Percentiles rank a stretch among this genome's conserved stretches.
These are phyloP conservation scores for Penicillium sp. DNA, from an alignment of 2,329 filamentous ascomycete genomes.

Conservation along the genomic window DNA sequence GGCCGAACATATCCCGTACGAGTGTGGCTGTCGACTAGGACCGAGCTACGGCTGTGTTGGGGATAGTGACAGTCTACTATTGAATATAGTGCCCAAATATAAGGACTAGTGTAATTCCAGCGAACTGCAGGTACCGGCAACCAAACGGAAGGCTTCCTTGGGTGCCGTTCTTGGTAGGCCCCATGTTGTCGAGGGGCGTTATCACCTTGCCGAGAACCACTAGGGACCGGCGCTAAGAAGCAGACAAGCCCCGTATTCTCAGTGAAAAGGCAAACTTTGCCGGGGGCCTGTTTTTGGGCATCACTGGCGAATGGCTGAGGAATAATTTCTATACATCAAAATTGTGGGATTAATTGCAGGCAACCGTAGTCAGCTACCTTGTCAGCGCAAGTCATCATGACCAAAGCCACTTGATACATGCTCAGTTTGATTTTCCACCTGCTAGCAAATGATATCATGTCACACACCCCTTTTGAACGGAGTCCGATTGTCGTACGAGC, in stretches of 20 bases:
- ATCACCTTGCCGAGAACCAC: neutral
- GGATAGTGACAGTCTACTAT: neutral
- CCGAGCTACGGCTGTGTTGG: neutral
- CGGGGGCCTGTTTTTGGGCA: neutral
- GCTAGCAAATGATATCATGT: neutral
- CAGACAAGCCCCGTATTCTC: neutral
- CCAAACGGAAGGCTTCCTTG: slow-evolving; percentile 20
- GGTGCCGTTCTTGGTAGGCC: neutral
- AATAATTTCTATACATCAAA: neutral
- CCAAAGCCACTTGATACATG: neutral
- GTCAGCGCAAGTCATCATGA: neutral
- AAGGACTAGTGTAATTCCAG: neutral
- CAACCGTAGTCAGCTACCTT: neutral
- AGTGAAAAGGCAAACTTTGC: neutral
- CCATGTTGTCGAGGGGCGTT: neutral
- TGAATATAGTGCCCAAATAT: neutral
- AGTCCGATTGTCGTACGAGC: neutral
- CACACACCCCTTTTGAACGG: neutral
- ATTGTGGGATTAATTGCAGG: neutral
- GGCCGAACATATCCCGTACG: neutral
- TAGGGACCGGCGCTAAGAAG: neutral
- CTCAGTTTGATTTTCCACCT: neutral
- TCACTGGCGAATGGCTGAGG: neutral
- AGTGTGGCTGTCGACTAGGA: neutral
- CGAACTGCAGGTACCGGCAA: neutral